Conservation (phyloP, 441 rosid genomes). For the Gossypium gossypioides region DNA sequence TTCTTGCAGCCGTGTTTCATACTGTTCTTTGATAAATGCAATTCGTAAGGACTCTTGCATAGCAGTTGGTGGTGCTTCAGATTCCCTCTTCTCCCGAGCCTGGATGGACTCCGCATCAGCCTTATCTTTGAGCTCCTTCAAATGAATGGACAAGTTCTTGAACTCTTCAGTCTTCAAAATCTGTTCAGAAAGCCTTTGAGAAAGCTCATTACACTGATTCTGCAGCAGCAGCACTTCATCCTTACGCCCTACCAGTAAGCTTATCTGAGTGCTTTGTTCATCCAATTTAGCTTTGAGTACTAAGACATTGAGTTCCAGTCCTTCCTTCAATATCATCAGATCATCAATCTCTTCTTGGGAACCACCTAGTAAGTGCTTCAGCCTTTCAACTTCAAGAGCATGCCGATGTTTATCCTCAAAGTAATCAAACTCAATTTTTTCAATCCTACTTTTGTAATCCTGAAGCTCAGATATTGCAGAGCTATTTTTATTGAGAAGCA, state of each 20-base stretch:
- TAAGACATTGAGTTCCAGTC: conserved; percentile 42
- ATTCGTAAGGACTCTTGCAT: conserved; percentile 92
- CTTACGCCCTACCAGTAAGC: conserved; percentile 23
- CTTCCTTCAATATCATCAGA: conserved; percentile 48
- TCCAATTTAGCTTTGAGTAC: conserved; percentile 49
- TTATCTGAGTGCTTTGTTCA: conserved; percentile 40
- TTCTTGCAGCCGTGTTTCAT: conserved; percentile 78
- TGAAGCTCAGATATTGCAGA: conserved; percentile 34
- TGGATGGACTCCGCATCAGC: conserved; percentile 58
- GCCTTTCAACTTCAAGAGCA: conserved; percentile 41
- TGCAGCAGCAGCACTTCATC: conserved; percentile 38
- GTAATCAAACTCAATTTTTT: conserved; percentile 23
- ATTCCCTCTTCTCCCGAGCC: conserved; percentile 51
- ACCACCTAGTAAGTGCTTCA: conserved; percentile 34
- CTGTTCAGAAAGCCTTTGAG: conserved; percentile 70
- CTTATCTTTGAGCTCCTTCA: conserved; percentile 85
- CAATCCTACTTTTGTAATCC: conserved; percentile 31
- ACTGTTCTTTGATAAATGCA: conserved; percentile 94
- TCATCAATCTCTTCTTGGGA: conserved; percentile 52
- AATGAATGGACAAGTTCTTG: conserved; percentile 66
- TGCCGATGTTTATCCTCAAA: conserved; percentile 30
- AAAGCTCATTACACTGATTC: conserved; percentile 49
- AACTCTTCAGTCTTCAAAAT: conserved; percentile 80
- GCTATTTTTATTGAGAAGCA: conserved; percentile 35
- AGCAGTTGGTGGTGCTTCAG: conserved; percentile 44